These are phyloP conservation scores for Neonectria faginata DNA, from an alignment of 2,329 filamentous ascomycete species.

Conservation along the genomic window DNA sequence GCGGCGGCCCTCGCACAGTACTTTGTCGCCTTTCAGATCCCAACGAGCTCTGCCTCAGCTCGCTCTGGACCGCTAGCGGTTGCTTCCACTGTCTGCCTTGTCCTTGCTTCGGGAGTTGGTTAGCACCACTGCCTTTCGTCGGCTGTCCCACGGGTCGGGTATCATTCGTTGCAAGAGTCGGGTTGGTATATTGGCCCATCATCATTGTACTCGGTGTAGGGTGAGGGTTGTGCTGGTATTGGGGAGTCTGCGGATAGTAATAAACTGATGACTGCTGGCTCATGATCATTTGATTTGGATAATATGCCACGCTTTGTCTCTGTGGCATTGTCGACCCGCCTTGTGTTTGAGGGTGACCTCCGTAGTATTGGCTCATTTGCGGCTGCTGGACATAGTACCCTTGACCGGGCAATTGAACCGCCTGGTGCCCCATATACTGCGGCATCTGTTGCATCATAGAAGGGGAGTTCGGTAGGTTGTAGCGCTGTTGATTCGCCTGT, in stretches of 20 bases:
- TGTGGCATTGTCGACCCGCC: slow-evolving; percentile 50
- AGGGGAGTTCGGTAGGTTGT: slow-evolving; percentile 51
- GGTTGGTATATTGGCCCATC: slow-evolving; percentile 51
- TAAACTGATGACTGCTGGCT: slow-evolving; percentile 56
- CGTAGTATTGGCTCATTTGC: slow-evolving; percentile 60
- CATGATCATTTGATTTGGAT: slow-evolving; percentile 58
- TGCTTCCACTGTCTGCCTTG: slow-evolving; percentile 41
- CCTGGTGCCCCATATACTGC: slow-evolving; percentile 54
- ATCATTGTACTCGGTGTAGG: slow-evolving; percentile 50
- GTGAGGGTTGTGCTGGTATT: slow-evolving; percentile 52
- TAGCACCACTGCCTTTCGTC: slow-evolving; percentile 23
- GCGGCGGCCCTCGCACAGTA: slow-evolving; percentile 50
- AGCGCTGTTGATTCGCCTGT: slow-evolving; percentile 51
- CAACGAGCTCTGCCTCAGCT: slow-evolving; percentile 38
- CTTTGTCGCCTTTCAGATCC: slow-evolving; percentile 40
- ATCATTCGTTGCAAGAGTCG: slow-evolving; percentile 41
- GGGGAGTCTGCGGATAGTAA: slow-evolving; percentile 57
- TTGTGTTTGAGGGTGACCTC: slow-evolving; percentile 55
- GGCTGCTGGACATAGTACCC: slow-evolving; percentile 62
- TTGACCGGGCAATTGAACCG: slow-evolving; percentile 55
- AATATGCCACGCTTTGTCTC: slow-evolving; percentile 58
- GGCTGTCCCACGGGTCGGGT: slow-evolving; percentile 38
- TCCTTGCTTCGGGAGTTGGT: slow-evolving; percentile 33
- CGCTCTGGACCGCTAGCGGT: slow-evolving; percentile 20
- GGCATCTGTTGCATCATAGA: slow-evolving; percentile 55